Base-by-base conservation (phyloP, 805 yeast genomes). In the Candida succiphila region DNA sequence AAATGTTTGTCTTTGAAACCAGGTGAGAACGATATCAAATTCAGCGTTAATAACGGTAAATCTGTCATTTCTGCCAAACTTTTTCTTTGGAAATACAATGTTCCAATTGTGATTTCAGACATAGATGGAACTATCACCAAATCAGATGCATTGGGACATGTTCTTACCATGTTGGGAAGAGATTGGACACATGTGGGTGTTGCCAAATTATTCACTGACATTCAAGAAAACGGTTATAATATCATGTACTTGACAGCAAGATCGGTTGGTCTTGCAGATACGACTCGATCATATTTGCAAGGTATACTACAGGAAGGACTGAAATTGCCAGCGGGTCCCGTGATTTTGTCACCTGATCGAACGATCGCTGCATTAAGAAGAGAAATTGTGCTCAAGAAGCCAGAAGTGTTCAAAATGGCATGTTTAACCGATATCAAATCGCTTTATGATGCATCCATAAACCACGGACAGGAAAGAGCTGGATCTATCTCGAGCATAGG, bases 171-270 rank as follows among this genome's bases (percentile, higher is more conserved):
- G 75, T 64, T 92, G 25, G 98, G 98, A 4, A 73, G 86, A 45
- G 98, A 92, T 61, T 92, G 98, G 98, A 92, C 98, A 0, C 98
- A 92, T 54, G 73, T 77, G 2, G 98, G 98, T 22, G 98, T 92
- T 27, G 95, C 96, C 3, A 78, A 78, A 48, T 61, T 92, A 36
- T 92, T 88, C 52, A 75, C 75, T n/a, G 98, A 92, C 53, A 92
- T 92, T 40, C 51, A 69, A 29, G 60, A 69, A 37, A 92, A 92
- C 51, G 97, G 98, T 1, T 92, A 89, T 63, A 87, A 92, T 50
- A 79, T 92, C 34, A 70, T 92, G 73, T 92, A 92, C 56, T 63
- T 92, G 44, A 92, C 98, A 0, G 95, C 98, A 0, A 70, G 98
- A 42, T 79, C 95, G 10, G 96, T 86, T 1, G 98, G 98, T 0